Conservation (phyloP, 371 early-diverging fungal genomes). For the Mortierella sp. region DNA sequence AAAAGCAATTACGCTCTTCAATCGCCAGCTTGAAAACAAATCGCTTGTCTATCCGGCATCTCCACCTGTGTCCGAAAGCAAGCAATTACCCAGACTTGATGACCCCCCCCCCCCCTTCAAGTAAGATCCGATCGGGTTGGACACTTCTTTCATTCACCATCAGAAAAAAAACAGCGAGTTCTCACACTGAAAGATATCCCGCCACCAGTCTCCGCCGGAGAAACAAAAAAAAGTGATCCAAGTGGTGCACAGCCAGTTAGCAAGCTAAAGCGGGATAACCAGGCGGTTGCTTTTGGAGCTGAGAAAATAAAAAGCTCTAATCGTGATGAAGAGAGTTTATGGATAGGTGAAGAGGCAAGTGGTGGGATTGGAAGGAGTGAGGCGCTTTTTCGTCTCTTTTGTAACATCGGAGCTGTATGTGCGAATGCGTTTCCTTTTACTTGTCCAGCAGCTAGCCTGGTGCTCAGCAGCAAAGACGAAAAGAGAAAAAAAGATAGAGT, state of each 20-base stretch:
- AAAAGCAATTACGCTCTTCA: background rate
- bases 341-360: background rate
- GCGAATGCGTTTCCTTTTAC: background rate
- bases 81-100: background rate
- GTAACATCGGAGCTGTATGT: background rate
- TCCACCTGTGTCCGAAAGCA: background rate
- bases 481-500: background rate
- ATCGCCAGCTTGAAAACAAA: background rate
- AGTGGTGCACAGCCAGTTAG: background rate
- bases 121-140: background rate
- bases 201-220: background rate
- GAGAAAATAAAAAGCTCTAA: conserved; percentile 7
- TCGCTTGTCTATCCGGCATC: background rate
- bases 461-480: background rate
- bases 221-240: background rate
- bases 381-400: background rate
- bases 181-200: background rate
- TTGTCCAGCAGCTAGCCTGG: background rate
- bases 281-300: background rate
- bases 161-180: background rate
- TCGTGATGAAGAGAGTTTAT: conserved; percentile 1
- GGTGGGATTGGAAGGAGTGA: background rate
- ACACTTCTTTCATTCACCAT: background rate
- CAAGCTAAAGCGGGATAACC: too few relatives aligned
- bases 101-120: background rate